Base-by-base conservation (phyloP, 495 filamentous ascomycete genomes). In the Amniculicola lignicola region DNA sequence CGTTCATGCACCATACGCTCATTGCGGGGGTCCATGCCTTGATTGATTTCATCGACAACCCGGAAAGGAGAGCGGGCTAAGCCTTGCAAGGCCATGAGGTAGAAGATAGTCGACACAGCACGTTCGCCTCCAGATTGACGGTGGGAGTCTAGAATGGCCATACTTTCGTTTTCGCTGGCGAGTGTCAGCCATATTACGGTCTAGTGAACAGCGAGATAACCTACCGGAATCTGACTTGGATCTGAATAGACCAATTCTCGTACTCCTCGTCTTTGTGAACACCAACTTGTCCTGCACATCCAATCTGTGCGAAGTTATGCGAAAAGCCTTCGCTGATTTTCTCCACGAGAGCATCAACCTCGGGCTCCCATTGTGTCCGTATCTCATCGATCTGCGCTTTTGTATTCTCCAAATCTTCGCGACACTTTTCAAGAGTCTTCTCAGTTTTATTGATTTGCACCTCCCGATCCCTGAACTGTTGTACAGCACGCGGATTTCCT, bases 11-110 rank as follows among this genome's bases (percentile, higher is more conserved):
- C 94, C 79, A 96, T 90, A 37, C 93, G 83, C 74, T 98, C 93
- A 71, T 98, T 98, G 38, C 94, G 82, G 19, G 94, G 92, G 71
- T 98, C 93, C 93, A 98, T 98, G 56, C 93, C 93, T 74, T 98
- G 93, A 64, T 98, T 98, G 74, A 98, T 98, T 72, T 98, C 93
- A 73, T 98, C 93, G 49, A 99, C 93, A 35, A 97, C 93, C 48
- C 93, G 90, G 84, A 99, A 99, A n/a, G 93, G 93, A 1, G 89
- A 87, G 59, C 89, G 88, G 2, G 93, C 91, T 61, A 97, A 84
- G 15, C 88, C 87, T 69, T 99, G 93, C 7, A 99, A 80, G 1
- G 94, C 88, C 92, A 99, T 97, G 57, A 99, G 88, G 71, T 96
- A 99, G 79, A 96, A 99, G 67, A 99, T 95, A 1, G 93, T 99